A percentile compares a stretch with the other conserved stretches of the same genome.
Evolutionary conservation across 305 asterid species (phyloP).

Genomic region (Coffea humblotiana): DNA sequence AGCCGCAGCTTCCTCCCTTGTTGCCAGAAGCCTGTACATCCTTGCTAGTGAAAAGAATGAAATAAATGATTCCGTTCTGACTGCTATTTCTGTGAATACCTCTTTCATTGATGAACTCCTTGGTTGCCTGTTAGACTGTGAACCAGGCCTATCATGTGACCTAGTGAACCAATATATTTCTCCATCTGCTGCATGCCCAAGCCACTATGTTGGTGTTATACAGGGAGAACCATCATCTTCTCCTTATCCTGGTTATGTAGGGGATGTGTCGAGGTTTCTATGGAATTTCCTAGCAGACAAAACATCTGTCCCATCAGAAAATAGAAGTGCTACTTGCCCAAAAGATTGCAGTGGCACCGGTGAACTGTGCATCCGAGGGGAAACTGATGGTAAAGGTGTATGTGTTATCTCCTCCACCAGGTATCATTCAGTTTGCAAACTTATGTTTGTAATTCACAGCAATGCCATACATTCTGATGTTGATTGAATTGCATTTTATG

Average conservation of each 20-base stretch:
- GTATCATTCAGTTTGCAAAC: conserved; percentile 33
- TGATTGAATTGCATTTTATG: background rate
- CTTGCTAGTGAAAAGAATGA: conserved; percentile 63
- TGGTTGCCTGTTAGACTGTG: conserved; percentile 74
- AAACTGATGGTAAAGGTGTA: conserved; percentile 71
- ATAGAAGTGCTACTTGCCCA: conserved; percentile 59
- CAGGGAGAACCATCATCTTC: conserved; percentile 72
- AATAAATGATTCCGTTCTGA: conserved; percentile 36
- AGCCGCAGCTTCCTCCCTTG: conserved; percentile 85
- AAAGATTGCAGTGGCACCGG: conserved; percentile 61
- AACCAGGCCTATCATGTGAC: conserved; percentile 80
- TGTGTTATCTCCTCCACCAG: conserved; percentile 88
- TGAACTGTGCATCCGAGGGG: conserved; percentile 66
- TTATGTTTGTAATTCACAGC: background rate
- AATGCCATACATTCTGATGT: background rate
- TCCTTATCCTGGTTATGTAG: conserved; percentile 57
- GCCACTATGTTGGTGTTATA: conserved; percentile 85
- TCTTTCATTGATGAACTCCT: conserved; percentile 82
- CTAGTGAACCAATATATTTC: conserved; percentile 75
- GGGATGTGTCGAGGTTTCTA: conserved; percentile 82
- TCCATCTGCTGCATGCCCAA: conserved; percentile 75
- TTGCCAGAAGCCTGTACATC: conserved; percentile 82
- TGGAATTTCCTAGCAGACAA: conserved; percentile 90
- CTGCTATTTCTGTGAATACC: conserved; percentile 55
- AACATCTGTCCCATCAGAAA: conserved; percentile 60